Base-by-base conservation (phyloP, 2,329 filamentous ascomycete species). In the Fusarium sterilihyphosum region DNA sequence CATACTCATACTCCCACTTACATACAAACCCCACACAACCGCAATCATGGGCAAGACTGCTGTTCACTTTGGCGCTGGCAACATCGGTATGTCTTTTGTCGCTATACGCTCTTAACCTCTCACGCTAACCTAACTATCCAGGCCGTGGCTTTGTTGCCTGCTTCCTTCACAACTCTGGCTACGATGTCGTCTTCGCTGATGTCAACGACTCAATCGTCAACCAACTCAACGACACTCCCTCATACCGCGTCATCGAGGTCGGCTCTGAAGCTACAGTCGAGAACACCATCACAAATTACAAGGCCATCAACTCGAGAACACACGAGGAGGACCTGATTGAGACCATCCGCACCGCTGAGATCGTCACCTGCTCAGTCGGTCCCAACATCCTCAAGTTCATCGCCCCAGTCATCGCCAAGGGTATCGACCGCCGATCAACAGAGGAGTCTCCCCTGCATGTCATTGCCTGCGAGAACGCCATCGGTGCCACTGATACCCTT, bases 391-490 rank as follows among this genome's bases (percentile, higher is more conserved):
- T 99, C 81, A 95, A 94, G 86, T 98, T 98, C 85, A 96, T 99
- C 81, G 96, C 96, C 53, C 94, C 96, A 31, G 93, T 95, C 78
- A 98, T 99, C 78, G 96, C 96, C 81, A 96, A 97, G 88, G 96
- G 94, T 77, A 94, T 99, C 74, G 92, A 96, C 81, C 88, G 89
- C 75, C 93, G 96, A 74, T 88, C 91, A n/a, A 81, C 84, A 20
- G 85, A 88, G 49, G 81, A 83, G 62, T 89, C 89, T 72, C 95
- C 96, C 13, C 85, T 98, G 47, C 92, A 95, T 29, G 94, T 99
- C 81, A 98, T 99, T 85, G 96, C 96, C 66, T 99, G 96, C 85
- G 96, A 99, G 87, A 99, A 99, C 84, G 94, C 94, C 82, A 98
- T 98, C 81, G 94, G 94, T 75, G 96, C 95, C 79, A 98, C 96